Conservation (phyloP, 352 stramenopile species). For the Phytopythium helicoides region DNA sequence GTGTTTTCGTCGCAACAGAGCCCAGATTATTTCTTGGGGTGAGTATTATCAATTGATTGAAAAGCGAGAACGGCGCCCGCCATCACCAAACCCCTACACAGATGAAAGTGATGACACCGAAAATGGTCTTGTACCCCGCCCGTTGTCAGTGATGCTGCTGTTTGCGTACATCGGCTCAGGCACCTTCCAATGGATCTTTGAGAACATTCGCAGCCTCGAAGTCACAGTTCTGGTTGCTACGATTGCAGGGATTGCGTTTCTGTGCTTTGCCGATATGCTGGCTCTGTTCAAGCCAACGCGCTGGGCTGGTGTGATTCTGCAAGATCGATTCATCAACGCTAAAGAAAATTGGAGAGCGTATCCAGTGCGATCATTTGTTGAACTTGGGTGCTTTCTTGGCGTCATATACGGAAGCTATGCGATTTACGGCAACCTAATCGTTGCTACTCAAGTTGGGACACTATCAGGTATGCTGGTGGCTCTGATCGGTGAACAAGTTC, state of each 20-base stretch:
- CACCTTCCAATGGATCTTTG: constrained; percentile 88
- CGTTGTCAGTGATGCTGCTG: constrained; percentile 62
- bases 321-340: constrained; percentile 78
- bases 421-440: constrained; percentile 78
- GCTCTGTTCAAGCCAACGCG: constrained; percentile 55
- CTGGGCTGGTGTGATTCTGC: constrained; percentile 78
- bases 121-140: constrained; percentile 13
- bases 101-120: constrained; percentile 8
- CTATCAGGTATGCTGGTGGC: constrained; percentile 80
- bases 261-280: constrained; percentile 74
- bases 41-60: constrained; percentile 9
- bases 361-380: constrained; percentile 81
- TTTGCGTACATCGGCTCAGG: constrained; percentile 85
- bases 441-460: constrained; percentile 80
- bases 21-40: constrained; percentile 52
- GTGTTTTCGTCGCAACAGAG: constrained; percentile 66
- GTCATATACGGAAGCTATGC: constrained; percentile 87
- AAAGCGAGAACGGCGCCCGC: constrained; percentile 8
- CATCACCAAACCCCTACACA: constrained; percentile 17
- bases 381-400: constrained; percentile 81
- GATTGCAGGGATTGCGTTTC: constrained; percentile 77
- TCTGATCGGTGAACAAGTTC: constrained; percentile 74
- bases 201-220: constrained; percentile 83
- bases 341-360: constrained; percentile 73
- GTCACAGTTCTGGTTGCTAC: constrained; percentile 76